Base-by-base conservation (phyloP, 129 eudicot species). In the Artemisia argyi region DNA sequence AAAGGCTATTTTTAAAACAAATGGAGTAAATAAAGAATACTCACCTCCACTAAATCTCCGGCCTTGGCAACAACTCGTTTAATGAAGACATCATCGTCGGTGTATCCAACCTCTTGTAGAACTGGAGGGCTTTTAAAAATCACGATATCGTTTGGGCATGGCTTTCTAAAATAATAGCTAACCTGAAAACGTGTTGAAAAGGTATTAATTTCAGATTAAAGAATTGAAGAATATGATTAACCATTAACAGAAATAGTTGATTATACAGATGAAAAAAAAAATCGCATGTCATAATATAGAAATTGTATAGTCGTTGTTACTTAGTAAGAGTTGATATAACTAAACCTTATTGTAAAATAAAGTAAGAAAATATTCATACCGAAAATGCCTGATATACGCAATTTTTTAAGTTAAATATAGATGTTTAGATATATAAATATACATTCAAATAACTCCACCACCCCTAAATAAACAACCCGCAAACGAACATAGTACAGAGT, bases 51-150 rank as follows among this genome's bases (percentile, higher is more conserved):
- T 61, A 84, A 28, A 74, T 94, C 98, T 54, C 98, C 98, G 48
- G 76, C 97, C 71, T 87, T 94, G 58, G 98, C 98, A 63, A 94
- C 92, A 51, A 94, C 60, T 66, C 98, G 81, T 79, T 94, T 94
- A 50, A 94, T 94, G 52, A 94, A 94, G 11, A 94, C 98, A 81
- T 94, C 98, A 56, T 94, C 93, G 65, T 94, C 97, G 7, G 97
- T 94, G 76, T 90, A 94, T 53, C 98, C 98, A 6, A 78, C 97
- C 78, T 94, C 89, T 76, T 90, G 98, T 39, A 94, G 91, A 42
- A 88, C 97, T 2, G 97, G 98, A 50, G 98, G 98, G 80, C 96
- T 90, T 72, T 90, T 94, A 71, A 94, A 94, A 17, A 94, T 94
- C 54, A 94, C 96, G 24, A 94, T 81, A 79, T 94, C 98, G 52